Evolutionary conservation across 2,329 filamentous ascomycete species (phyloP).

Genomic region (Sordariomycetes sp.): DNA sequence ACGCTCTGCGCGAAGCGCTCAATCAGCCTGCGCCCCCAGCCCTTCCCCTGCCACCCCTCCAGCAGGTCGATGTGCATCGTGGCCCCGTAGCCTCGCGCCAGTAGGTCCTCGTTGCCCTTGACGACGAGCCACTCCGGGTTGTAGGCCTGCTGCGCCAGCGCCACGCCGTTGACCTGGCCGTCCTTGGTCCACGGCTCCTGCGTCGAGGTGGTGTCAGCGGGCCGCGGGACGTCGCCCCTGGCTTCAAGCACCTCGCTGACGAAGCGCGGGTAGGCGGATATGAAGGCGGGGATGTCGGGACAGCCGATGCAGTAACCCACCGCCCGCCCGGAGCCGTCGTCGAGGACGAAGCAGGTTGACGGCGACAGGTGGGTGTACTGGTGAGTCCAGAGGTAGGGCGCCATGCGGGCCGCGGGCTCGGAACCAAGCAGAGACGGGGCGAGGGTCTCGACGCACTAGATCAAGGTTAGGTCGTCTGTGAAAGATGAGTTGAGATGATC

Average conservation of each 20-base stretch:
- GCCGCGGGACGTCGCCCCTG: conserved; percentile 12
- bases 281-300: conserved; percentile 30
- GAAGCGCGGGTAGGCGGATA: conserved; percentile 27
- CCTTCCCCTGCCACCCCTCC: conserved; percentile 26
- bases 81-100: conserved; percentile 24
- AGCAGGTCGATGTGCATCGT: conserved; percentile 43
- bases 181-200: conserved; percentile 20
- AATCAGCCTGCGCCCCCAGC: conserved; percentile 34
- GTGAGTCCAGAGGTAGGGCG: conserved; percentile 42
- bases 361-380: conserved; percentile 38
- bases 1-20: conserved; percentile 30
- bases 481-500: too few species aligned
- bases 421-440: conserved; percentile 29
- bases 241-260: conserved; percentile 21
- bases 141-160: conserved; percentile 31
- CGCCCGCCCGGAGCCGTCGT: conserved; percentile 31
- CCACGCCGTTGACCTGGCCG: conserved; percentile 14
- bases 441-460: conserved; percentile 38
- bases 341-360: conserved; percentile 34
- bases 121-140: conserved; percentile 28
- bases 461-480: too few species aligned
- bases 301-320: conserved; percentile 42
- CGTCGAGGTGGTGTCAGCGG: conserved; percentile 13
- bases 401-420: conserved; percentile 21
- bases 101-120: conserved; percentile 21